Percentiles rank a stretch among this genome's conserved stretches.
Evolutionary conservation across 805 yeast genomes (phyloP).

Genomic region (Blastobotrys robertii): DNA sequence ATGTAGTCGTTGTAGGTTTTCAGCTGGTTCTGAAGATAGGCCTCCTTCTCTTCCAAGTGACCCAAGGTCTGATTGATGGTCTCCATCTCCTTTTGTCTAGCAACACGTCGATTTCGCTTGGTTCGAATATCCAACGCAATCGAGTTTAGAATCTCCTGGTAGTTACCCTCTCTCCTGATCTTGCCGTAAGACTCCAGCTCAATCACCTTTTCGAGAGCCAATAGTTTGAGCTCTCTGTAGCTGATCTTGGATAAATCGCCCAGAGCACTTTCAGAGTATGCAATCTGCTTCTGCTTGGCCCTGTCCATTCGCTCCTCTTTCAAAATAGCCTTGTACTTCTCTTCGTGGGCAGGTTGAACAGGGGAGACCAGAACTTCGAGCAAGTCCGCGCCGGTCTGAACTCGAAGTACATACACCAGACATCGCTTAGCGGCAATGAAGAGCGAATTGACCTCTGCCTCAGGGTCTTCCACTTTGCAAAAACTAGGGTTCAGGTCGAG

Average conservation of each 20-base stretch:
- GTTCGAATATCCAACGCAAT: conserved; percentile 70
- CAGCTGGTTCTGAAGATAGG: conserved; percentile 33
- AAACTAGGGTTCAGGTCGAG: conserved; percentile 51
- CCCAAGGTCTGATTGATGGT: conserved; percentile 36
- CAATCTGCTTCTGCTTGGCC: conserved; percentile 18
- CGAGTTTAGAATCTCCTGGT: conserved; percentile 71
- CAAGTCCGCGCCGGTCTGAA: conserved; percentile 61
- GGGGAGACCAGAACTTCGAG: conserved; percentile 60
- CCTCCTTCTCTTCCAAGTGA: conserved; percentile 37
- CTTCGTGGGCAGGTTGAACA: conserved; percentile 62
- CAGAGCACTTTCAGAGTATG: conserved; percentile 35
- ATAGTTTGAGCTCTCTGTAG: conserved; percentile 69
- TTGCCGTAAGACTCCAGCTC: conserved; percentile 63
- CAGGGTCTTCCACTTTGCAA: conserved; percentile 35
- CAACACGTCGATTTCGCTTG: conserved; percentile 41
- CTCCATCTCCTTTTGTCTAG: conserved; percentile 37
- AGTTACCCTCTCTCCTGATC: conserved; percentile 57
- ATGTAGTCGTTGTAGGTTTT: conserved; percentile 38
- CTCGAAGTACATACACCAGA: conserved; percentile 69
- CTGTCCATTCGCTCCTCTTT: conserved; percentile 32
- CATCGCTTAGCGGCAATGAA: conserved; percentile 75
- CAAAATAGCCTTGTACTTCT: conserved; percentile 46
- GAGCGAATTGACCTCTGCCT: conserved; percentile 48
- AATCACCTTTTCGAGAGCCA: conserved; percentile 63
- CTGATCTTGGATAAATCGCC: conserved; percentile 39